These are phyloP conservation scores for Vaccinium darrowii DNA, from an alignment of 148 eudicot species.

Conservation along the genomic window DNA sequence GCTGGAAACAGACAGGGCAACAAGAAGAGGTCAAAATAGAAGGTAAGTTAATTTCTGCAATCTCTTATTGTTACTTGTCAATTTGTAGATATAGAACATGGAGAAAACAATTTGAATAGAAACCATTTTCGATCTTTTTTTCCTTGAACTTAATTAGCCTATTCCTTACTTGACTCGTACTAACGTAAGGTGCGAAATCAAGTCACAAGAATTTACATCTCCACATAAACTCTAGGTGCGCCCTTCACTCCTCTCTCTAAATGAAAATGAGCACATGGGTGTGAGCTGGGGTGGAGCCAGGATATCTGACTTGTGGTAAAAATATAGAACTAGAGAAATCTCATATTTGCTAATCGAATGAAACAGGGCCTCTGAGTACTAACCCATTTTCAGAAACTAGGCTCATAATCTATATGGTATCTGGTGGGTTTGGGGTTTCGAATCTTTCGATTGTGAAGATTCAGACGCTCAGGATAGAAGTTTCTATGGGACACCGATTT, in stretches of 20 bases:
- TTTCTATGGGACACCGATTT: background rate
- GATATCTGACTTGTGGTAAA: background rate
- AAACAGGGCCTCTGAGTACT: background rate
- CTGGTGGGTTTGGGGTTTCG: no score
- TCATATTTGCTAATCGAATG: background rate
- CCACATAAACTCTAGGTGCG: background rate
- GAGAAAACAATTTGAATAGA: background rate
- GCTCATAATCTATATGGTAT: no score
- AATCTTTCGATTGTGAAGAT: background rate
- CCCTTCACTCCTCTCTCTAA: background rate
- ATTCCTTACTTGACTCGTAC: background rate
- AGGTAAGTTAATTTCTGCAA: background rate
- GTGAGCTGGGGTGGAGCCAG: background rate
- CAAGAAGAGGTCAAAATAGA: constrained; percentile 16
- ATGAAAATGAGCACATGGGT: background rate
- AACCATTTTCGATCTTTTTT: background rate
- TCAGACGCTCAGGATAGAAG: background rate
- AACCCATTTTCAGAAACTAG: background rate
- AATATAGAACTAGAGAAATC: background rate
- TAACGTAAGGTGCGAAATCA: no score
- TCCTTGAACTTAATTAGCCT: constrained; percentile 1
- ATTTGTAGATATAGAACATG: background rate
- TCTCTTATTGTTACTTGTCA: no score
- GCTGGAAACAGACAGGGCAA: constrained; percentile 24
- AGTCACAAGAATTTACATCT: background rate